These are phyloP conservation scores for Globisporangium parvum DNA, from an alignment of 352 stramenopile species.

Conservation along the genomic window DNA sequence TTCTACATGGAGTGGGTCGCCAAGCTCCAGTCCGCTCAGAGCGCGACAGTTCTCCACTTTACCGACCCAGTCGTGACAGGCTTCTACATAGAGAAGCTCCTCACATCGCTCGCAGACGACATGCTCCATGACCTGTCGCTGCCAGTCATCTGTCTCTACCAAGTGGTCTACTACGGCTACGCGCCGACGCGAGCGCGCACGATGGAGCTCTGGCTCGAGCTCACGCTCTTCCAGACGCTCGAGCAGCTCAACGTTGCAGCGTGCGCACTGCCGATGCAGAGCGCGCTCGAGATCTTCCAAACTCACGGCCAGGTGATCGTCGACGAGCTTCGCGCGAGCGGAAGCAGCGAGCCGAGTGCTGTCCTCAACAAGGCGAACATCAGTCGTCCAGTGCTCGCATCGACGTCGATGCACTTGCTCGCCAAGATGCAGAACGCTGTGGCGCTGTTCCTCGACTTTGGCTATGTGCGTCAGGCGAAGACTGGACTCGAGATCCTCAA, in stretches of 20 bases:
- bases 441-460: conserved; percentile 36
- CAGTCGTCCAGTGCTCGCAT: conserved; percentile 7
- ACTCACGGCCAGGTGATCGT: conserved; percentile 26
- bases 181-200: conserved; percentile 21
- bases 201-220: conserved; percentile 49
- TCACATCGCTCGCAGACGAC: conserved; percentile 28
- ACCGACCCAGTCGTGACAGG: conserved; percentile 45
- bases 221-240: conserved; percentile 39
- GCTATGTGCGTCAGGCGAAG: conserved; percentile 57
- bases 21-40: conserved; percentile 20
- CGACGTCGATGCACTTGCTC: conserved; percentile 13
- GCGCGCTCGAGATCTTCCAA: conserved; percentile 46
- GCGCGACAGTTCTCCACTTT: conserved; percentile 16
- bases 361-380: conserved; percentile 5
- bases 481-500: conserved; percentile 35
- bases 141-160: conserved; percentile 40
- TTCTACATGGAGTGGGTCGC: conserved; percentile 50
- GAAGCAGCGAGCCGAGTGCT: not conserved
- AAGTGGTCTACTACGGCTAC: conserved; percentile 39
- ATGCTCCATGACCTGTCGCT: conserved; percentile 29
- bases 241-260: conserved; percentile 38
- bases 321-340: conserved; percentile 33
- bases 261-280: conserved; percentile 42
- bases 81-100: conserved; percentile 38
- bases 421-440: conserved; percentile 26